A percentile compares a stretch with the other conserved stretches of the same genome.
These are phyloP conservation scores for Cupressus sempervirens DNA, from an alignment of 75 land plant genomes.

Conservation along the genomic window DNA sequence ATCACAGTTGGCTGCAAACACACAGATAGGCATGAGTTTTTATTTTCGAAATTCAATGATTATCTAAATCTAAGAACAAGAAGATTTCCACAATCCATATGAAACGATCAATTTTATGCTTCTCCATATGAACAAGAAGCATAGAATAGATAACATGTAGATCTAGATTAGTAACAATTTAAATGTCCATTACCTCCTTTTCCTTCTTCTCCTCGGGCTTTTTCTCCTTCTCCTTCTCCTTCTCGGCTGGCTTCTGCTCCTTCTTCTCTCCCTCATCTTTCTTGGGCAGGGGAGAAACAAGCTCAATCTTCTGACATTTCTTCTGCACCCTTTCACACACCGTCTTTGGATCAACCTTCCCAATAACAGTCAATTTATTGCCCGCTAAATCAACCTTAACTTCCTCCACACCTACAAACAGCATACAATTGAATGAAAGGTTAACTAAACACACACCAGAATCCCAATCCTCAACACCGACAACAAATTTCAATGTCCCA, in stretches of 20 bases:
- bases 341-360: slow-evolving; percentile 42
- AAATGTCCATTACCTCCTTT: slow-evolving; percentile 17
- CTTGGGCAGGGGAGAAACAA: slow-evolving; percentile 42
- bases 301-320: slow-evolving; percentile 41
- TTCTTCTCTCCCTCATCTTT: slow-evolving; percentile 28
- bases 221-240: slow-evolving; percentile 11
- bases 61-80: slow-evolving; percentile 16
- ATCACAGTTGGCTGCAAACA: slow-evolving; percentile 38
- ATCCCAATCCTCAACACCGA: neutral
- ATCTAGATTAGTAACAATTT: slow-evolving; percentile 17
- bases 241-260: neutral
- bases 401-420: slow-evolving; percentile 37
- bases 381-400: slow-evolving; percentile 22
- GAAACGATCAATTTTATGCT: too few relatives aligned
- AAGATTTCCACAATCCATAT: too few relatives aligned
- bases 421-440: neutral
- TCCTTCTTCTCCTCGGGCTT: slow-evolving; percentile 15
- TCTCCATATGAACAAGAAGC: too few relatives aligned
- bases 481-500: neutral
- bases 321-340: slow-evolving; percentile 35
- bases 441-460: neutral
- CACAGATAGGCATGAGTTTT: neutral
- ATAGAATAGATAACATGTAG: too few relatives aligned
- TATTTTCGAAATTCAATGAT: slow-evolving; percentile 6
- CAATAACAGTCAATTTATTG: slow-evolving; percentile 46